These are phyloP conservation scores for Medicago lupulina DNA, from an alignment of 306 rosid genomes.

Conservation along the genomic window DNA sequence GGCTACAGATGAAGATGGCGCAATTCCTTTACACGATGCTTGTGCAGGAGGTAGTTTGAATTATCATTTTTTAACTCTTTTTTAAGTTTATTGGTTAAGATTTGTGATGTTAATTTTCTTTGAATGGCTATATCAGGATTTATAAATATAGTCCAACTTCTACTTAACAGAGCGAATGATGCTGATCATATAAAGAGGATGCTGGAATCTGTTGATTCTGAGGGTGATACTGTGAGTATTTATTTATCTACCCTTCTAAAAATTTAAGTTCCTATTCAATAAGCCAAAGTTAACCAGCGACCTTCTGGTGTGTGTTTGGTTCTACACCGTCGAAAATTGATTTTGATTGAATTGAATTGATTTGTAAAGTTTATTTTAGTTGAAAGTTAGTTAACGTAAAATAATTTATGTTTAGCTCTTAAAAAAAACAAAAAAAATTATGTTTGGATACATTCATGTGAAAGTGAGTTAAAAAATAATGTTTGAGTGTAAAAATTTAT, in stretches of 20 bases:
- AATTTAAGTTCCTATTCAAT: background rate
- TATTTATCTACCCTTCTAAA: conserved; percentile 27
- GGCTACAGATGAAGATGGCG: conserved; percentile 86
- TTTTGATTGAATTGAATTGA: no score
- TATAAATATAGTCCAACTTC: conserved; percentile 71
- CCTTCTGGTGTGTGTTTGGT: background rate
- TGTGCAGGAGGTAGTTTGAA: conserved; percentile 83
- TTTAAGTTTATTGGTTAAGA: background rate
- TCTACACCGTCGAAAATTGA: no score
- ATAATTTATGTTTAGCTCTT: no score
- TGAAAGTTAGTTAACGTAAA: no score
- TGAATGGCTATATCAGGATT: conserved; percentile 58
- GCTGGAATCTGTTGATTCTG: conserved; percentile 84
- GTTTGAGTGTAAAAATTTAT: no score
- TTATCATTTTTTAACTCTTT: background rate
- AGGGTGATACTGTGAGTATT: conserved; percentile 91
- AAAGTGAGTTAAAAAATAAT: no score
- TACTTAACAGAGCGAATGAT: conserved; percentile 59
- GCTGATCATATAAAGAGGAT: conserved; percentile 65
- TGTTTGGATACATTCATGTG: no score
- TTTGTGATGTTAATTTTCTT: conserved; percentile 15
- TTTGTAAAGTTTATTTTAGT: no score
- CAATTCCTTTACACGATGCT: conserved; percentile 91
- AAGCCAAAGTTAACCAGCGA: background rate
- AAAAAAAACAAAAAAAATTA: no score